A percentile compares a stretch with the other conserved stretches of the same genome.
These are phyloP conservation scores for Pythium utonaiense DNA, from an alignment of 352 stramenopile species.

Conservation along the genomic window DNA sequence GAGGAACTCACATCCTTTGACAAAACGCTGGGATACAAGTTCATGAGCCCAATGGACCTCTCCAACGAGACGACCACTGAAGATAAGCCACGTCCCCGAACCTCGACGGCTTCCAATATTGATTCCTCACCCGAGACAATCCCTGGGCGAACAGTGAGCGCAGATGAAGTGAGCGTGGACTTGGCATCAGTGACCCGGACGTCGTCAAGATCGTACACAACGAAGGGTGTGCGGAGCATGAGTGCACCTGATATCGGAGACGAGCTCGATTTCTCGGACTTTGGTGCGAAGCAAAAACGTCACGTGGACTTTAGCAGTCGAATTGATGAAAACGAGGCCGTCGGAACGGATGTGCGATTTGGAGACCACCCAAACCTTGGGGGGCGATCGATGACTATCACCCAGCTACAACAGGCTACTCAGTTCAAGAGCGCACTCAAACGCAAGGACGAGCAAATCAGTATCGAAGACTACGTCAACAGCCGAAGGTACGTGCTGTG, in stretches of 20 bases:
- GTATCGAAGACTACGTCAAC: conserved; percentile 48
- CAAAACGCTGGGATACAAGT: conserved; percentile 83
- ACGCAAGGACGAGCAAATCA: conserved; percentile 56
- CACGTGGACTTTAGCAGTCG: conserved; percentile 14
- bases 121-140: conserved; percentile 7
- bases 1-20: conserved; percentile 85
- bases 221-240: conserved; percentile 58
- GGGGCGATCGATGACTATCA: conserved; percentile 12
- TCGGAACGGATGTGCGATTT: neutral
- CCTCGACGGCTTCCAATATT: conserved; percentile 38
- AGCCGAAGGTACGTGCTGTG: conserved; percentile 39
- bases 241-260: conserved; percentile 71
- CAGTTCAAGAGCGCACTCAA: conserved; percentile 34
- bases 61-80: conserved; percentile 55
- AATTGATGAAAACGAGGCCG: conserved; percentile 11
- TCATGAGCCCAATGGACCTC: conserved; percentile 83
- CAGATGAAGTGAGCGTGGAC: conserved; percentile 51
- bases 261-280: conserved; percentile 28
- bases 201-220: conserved; percentile 27
- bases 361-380: conserved; percentile 2
- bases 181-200: conserved; percentile 20
- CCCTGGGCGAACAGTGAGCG: conserved; percentile 20
- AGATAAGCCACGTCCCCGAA: conserved; percentile 31
- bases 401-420: conserved; percentile 4
- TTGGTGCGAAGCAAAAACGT: neutral